Percentiles rank a stretch among this genome's conserved stretches.
Conservation (phyloP, 2,329 filamentous ascomycete genomes). For the Diaporthe citri region DNA sequence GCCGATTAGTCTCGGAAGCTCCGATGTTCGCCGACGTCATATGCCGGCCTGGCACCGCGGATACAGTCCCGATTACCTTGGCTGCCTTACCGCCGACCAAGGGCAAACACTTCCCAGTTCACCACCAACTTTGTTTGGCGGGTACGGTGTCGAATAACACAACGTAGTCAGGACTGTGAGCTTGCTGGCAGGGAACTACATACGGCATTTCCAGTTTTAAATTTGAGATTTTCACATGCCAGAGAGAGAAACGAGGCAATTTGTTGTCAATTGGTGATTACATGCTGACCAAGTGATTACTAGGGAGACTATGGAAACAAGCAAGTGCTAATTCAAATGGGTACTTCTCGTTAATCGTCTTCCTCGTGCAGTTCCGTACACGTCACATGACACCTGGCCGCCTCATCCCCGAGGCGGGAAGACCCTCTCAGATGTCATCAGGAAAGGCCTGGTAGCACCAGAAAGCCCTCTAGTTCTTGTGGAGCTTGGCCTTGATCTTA, state of each 20-base stretch:
- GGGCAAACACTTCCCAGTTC: not conserved
- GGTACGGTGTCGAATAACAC: no score
- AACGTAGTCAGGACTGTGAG: not conserved
- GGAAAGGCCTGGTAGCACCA: conserved; percentile 32
- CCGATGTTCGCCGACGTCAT: conserved; percentile 29
- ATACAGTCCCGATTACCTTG: not conserved
- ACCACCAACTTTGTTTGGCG: not conserved
- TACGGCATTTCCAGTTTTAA: no score
- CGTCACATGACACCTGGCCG: not conserved
- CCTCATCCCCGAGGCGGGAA: not conserved
- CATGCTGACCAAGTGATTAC: conserved; percentile 24
- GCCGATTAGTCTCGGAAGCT: conserved; percentile 4
- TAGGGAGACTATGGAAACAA: conserved; percentile 23
- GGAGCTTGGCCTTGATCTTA: conserved; percentile 79
- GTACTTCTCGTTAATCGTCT: conserved; percentile 35
- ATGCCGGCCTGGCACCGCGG: not conserved
- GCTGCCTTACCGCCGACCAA: conserved; percentile 3
- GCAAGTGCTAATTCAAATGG: conserved; percentile 33
- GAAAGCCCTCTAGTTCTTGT: conserved; percentile 56
- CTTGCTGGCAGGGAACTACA: not conserved
- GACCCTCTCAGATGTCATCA: conserved; percentile 1
- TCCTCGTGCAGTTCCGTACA: not conserved
- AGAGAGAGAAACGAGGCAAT: not conserved
- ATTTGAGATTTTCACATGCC: not conserved
- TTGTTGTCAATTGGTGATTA: conserved; percentile 5